Conservation (phyloP, 331 rosid species). For the Arachis monticola region DNA sequence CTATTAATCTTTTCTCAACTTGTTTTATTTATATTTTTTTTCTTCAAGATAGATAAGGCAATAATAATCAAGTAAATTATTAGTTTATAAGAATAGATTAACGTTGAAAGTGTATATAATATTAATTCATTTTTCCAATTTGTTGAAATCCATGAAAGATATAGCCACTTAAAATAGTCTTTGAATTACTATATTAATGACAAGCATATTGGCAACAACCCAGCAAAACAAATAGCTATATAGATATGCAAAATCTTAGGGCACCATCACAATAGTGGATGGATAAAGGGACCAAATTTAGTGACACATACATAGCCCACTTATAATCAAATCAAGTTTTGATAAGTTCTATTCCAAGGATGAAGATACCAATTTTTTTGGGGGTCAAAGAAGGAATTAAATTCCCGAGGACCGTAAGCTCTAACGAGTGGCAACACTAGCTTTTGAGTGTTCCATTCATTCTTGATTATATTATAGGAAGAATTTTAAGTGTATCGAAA, state of each 20-base stretch:
- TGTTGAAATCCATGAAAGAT: not conserved
- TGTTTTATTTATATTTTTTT: conserved; percentile 9
- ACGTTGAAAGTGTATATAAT: not conserved
- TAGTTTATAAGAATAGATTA: not conserved
- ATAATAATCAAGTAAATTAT: not conserved
- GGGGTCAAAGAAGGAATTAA: conserved; percentile 33
- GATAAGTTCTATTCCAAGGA: conserved; percentile 12
- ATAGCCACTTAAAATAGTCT: conserved; percentile 15
- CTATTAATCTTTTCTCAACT: not conserved
- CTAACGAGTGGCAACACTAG: not conserved
- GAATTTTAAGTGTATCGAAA: too few species aligned
- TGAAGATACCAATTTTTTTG: conserved; percentile 2
- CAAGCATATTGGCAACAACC: conserved; percentile 17
- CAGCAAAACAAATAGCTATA: conserved; percentile 35
- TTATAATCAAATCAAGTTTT: not conserved
- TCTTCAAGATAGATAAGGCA: not conserved
- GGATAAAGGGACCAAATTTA: conserved; percentile 7
- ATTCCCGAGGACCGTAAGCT: conserved; percentile 30
- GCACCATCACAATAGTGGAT: conserved; percentile 28
- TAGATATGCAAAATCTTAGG: conserved; percentile 38
- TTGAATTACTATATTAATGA: not conserved
- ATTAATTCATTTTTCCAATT: conserved; percentile 20
- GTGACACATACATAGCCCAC: not conserved
- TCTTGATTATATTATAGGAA: not conserved
- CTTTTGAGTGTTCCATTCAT: not conserved